Percentiles rank a stretch among this genome's conserved stretches.
Evolutionary conservation across 371 early-diverging fungal genomes (phyloP).

Genomic region (Apophysomyces ossiformis): DNA sequence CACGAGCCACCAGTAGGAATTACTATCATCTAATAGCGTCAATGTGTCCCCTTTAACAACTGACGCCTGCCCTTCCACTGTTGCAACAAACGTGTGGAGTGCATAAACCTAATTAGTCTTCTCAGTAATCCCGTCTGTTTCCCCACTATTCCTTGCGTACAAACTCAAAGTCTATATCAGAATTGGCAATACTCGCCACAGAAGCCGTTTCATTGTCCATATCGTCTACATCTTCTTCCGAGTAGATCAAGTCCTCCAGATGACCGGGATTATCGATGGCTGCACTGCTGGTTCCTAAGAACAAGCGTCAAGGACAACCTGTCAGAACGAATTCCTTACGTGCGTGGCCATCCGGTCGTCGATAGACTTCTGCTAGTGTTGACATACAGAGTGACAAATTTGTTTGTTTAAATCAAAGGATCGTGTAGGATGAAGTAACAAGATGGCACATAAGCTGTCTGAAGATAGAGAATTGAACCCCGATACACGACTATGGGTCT

Average conservation of each 20-base stretch:
- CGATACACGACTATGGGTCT: not conserved
- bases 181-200: conserved; percentile 66
- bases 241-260: conserved; percentile 22
- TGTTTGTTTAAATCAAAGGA: not conserved
- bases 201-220: conserved; percentile 62
- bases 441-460: not conserved
- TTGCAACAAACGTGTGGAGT: conserved; percentile 92
- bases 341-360: not conserved
- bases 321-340: not conserved
- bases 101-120: conserved; percentile 74
- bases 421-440: not conserved
- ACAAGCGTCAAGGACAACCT: too few species aligned
- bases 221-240: conserved; percentile 21
- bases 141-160: not conserved
- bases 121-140: not conserved
- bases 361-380: not conserved
- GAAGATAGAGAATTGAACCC: not conserved
- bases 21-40: conserved; percentile 92
- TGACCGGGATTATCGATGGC: conserved; percentile 34
- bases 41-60: conserved; percentile 90
- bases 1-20: conserved; percentile 98
- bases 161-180: conserved; percentile 73
- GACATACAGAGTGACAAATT: not conserved
- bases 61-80: conserved; percentile 95
- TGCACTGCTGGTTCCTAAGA: conserved; percentile 22